Evolutionary conservation across 2,329 filamentous ascomycete genomes (phyloP), one percentile per base, ranked within the genome.

Genomic region (Monosporascus sp.): DNA sequence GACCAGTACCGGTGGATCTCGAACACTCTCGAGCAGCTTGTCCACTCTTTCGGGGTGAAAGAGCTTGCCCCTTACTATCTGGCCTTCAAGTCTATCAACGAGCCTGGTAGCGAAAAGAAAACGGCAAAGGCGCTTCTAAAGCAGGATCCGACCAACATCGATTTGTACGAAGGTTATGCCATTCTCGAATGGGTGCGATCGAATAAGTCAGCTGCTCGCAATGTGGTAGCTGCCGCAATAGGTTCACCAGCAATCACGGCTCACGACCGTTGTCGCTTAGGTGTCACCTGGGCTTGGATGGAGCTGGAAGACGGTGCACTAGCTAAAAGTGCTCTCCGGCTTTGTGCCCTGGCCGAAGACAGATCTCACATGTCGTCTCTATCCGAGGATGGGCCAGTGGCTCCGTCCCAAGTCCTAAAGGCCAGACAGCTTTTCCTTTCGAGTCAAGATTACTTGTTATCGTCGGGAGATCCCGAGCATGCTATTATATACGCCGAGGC

Each of bases 131-230:
- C 72, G 7, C 73, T 96, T 0, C 70, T 97, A n/a, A 93, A 88
- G 64, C 78, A 77, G 48, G 81, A 83, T 52, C 76, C 85, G 0
- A 76, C 82, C 1, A 87, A 84, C 60, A 67, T 89, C 3, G 74
- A 77, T 16, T 74, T 97, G 0, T 97, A 95, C 70, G 88, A 91
- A 60, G 83, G 85, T 0, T 96, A 93, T 64, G 90, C 87, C 0
- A 71, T 90, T 16, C 82, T 91, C 3, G 90, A 96, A 68, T 77
- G 72, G 59, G 73, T 75, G 1, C 79, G 78, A 31, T 82, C 78
- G 0, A 85, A 87, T 24, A 60, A 66, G 1, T 76, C 81, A 1
- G 73, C 83, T 47, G 85, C 87, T 5, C 72, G 77, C 22, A 84
- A 82, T 50, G 84, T 94, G 0, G 81, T 93, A 62, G 68, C 76